Evolutionary conservation across 441 rosid genomes (phyloP).

Genomic region (Mallotus repandus): DNA sequence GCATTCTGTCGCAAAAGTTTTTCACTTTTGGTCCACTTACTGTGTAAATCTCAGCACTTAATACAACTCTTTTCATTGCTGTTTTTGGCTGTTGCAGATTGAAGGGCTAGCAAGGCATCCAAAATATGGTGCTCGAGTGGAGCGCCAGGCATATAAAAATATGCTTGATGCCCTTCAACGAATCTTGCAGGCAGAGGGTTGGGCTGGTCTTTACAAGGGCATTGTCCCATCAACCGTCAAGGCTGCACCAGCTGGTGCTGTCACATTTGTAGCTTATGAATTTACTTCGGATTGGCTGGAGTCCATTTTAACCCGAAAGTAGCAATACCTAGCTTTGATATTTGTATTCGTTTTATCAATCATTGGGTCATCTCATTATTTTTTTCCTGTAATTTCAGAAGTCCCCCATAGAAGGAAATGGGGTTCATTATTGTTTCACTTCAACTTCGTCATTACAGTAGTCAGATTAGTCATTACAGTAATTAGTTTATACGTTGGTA

Average conservation of each 20-base stretch:
- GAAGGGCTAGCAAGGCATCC: constrained; percentile 92
- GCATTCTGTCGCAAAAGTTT: background rate
- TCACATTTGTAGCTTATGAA: constrained; percentile 87
- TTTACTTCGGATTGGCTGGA: constrained; percentile 78
- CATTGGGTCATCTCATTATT: constrained; percentile 28
- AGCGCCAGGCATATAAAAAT: constrained; percentile 65
- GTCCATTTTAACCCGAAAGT: constrained; percentile 36
- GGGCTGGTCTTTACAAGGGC: constrained; percentile 94
- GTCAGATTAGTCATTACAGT: no score
- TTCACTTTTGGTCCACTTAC: background rate
- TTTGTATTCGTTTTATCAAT: constrained; percentile 6
- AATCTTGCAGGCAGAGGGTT: constrained; percentile 66
- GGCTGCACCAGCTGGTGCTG: constrained; percentile 99
- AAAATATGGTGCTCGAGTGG: constrained; percentile 82
- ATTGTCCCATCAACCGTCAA: constrained; percentile 90
- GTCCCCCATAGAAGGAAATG: constrained; percentile 8
- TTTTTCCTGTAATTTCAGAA: constrained; percentile 17
- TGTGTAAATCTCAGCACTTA: background rate
- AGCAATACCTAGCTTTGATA: background rate
- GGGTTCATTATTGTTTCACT: constrained; percentile 10
- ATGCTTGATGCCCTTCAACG: constrained; percentile 72
- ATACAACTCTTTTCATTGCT: background rate
- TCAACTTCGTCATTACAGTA: background rate
- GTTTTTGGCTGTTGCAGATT: constrained; percentile 48
- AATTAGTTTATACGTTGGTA: constrained; percentile 5